Evolutionary conservation across 164 flowering plant species (phyloP).

Genomic region (Nelumbo lutea): DNA sequence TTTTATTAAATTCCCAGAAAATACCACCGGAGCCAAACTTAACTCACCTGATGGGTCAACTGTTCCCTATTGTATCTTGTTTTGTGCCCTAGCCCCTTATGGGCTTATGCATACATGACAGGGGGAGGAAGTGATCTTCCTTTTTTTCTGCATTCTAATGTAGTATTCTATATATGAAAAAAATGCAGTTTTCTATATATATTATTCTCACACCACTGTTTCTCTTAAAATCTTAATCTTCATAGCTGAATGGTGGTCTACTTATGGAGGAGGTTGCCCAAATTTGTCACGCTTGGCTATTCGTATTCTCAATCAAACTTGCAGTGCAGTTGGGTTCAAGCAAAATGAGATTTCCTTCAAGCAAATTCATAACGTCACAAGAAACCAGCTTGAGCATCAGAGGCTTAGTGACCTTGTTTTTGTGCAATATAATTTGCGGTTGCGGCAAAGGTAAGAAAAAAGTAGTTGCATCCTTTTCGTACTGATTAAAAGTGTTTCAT

Average conservation of each 20-base stretch:
- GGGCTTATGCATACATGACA: neutral
- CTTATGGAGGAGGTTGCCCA: constrained; percentile 89
- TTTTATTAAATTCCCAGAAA: neutral
- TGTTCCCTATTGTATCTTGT: too few relatives aligned
- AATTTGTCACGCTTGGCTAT: constrained; percentile 72
- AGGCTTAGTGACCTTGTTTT: constrained; percentile 65
- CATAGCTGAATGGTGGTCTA: constrained; percentile 93
- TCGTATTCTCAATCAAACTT: constrained; percentile 73
- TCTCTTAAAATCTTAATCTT: constrained; percentile 5
- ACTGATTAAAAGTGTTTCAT: too few relatives aligned
- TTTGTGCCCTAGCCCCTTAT: neutral
- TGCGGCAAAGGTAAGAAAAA: constrained; percentile 49
- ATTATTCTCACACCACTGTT: constrained; percentile 12
- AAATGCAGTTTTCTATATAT: too few relatives aligned
- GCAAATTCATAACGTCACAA: constrained; percentile 35
- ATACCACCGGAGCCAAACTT: neutral
- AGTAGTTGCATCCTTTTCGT: neutral
- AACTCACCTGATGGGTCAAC: neutral
- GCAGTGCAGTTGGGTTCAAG: constrained; percentile 43
- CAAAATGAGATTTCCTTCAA: constrained; percentile 37
- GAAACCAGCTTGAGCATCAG: constrained; percentile 64
- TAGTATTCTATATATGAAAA: neutral
- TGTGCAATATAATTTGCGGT: constrained; percentile 58
- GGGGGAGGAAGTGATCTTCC: neutral
- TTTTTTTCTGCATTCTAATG: neutral